Evolutionary conservation across 1,139 yeast genomes (phyloP), one percentile per base, ranked within the genome.

Genomic region (Debaryomyces fabryi): DNA sequence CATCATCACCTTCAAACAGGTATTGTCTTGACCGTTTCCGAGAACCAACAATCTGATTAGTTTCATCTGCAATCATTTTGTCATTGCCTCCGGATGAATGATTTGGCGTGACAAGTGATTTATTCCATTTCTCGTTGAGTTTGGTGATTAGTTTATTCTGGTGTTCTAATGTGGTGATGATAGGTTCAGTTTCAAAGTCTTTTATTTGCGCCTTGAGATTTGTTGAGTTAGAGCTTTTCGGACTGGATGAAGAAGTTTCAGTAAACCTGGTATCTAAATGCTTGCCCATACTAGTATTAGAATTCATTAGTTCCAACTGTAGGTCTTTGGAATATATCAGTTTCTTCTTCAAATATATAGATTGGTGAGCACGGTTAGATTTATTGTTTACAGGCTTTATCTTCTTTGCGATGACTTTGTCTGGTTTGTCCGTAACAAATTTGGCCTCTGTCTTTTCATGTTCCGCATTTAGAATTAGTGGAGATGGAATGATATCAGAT

Each of bases 261-360:
- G 30, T 25, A 37, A 44, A 45, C 27, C 44, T 45, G 2, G 63
- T 39, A 21, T 58, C 58, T 9, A 52, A 20, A 10, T 47, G 46
- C 18, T 44, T 41, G 20, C 36, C 38, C 16, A 40, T 23, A 15
- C 30, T 39, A 27, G 27, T 35, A 20, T 35, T 39, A 13, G 41
- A 13, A 13, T 54, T 52, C 27, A 62, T 54, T 21, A 73, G 56
- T 53, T 74, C 79, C 25, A 71, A 51, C 53, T 74, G 73, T 10
- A 74, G 58, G 39, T 74, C 79, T 52, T 73, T 74, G 21, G 76
- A 70, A 47, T 66, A 67, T 2, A 72, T 59, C 33, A 65, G 49
- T 46, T 65, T 69, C 49, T 69, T 67, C 48, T 68, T 69, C 48
- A 69, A 56, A 45, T 60, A 61, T 49, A 64, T 53, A 35, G 68